Evolutionary conservation across 192 early-diverging fungal genomes (phyloP).

Genomic region (Coemansia sp.): DNA sequence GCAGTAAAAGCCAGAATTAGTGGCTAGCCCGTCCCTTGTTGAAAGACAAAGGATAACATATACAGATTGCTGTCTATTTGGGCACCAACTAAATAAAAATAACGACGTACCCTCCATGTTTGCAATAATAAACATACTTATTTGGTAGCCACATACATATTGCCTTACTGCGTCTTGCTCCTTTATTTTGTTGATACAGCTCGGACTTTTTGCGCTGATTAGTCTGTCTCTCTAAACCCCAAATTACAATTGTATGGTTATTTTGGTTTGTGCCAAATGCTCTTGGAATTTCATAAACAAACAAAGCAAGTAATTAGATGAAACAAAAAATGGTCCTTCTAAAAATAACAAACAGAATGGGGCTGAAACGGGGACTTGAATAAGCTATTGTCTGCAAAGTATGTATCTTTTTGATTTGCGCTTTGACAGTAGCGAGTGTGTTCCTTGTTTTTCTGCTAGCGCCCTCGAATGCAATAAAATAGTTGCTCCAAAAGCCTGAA

Average conservation of each 20-base stretch:
- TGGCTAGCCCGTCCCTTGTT: not conserved
- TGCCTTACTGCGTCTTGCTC: not conserved
- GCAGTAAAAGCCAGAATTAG: not conserved
- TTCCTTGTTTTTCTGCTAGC: no score
- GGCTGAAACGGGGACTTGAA: not conserved
- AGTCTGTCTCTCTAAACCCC: not conserved
- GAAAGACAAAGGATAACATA: not conserved
- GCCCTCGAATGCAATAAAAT: no score
- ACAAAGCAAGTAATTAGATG: not conserved
- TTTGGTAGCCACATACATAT: not conserved
- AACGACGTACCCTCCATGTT: no score
- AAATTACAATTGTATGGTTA: not conserved
- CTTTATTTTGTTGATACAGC: not conserved
- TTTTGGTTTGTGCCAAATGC: no score
- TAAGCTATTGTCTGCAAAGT: not conserved
- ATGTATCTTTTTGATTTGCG: not conserved
- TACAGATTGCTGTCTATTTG: no score
- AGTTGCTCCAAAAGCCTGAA: no score
- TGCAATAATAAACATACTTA: no score
- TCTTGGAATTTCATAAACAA: not conserved
- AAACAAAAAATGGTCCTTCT: not conserved
- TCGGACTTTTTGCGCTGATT: not conserved
- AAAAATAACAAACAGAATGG: slow-evolving; percentile 3
- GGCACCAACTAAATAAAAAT: no score
- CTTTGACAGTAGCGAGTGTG: not conserved